Evolutionary conservation across 257 asterid species (phyloP).

Genomic region (Lavandula angustifolia): DNA sequence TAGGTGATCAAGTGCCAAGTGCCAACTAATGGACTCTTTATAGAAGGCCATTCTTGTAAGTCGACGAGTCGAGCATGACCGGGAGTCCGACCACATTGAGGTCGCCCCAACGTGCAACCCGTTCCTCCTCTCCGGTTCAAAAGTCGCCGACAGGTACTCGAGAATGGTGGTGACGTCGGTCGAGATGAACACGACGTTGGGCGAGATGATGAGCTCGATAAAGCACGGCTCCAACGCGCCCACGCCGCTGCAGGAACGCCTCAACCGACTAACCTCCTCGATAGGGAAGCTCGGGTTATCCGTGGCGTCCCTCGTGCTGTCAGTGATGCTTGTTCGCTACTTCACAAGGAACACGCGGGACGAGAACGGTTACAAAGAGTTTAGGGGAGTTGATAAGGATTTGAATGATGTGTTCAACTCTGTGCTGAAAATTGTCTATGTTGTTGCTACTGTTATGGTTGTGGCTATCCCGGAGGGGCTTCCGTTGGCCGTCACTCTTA

Average conservation of each 20-base stretch:
- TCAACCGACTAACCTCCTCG: conserved; percentile 43
- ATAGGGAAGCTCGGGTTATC: conserved; percentile 54
- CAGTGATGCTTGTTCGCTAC: conserved; percentile 51
- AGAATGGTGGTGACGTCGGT: conserved; percentile 57
- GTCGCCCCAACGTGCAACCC: conserved; percentile 39
- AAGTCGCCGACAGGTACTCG: conserved; percentile 54
- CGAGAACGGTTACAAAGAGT: conserved; percentile 29
- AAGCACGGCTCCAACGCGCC: conserved; percentile 38
- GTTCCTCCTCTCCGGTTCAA: conserved; percentile 54
- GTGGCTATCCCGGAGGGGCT: conserved; percentile 72
- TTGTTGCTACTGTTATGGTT: conserved; percentile 56
- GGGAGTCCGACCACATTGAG: conserved; percentile 42
- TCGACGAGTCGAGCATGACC: conserved; percentile 58
- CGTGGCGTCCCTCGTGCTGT: conserved; percentile 49
- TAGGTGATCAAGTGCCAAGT: conserved; percentile 67
- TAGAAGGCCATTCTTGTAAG: conserved; percentile 43
- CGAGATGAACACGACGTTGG: conserved; percentile 60
- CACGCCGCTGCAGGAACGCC: conserved; percentile 54
- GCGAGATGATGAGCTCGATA: conserved; percentile 51
- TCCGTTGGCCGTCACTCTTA: conserved; percentile 56
- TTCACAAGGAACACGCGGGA: conserved; percentile 53
- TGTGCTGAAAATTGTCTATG: conserved; percentile 49
- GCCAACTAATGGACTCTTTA: conserved; percentile 65
- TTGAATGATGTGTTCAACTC: conserved; percentile 41
- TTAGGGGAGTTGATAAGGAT: conserved; percentile 36